Evolutionary conservation across 2,329 filamentous ascomycete genomes (phyloP).

Genomic region (Talaromyces albobiverticillius): DNA sequence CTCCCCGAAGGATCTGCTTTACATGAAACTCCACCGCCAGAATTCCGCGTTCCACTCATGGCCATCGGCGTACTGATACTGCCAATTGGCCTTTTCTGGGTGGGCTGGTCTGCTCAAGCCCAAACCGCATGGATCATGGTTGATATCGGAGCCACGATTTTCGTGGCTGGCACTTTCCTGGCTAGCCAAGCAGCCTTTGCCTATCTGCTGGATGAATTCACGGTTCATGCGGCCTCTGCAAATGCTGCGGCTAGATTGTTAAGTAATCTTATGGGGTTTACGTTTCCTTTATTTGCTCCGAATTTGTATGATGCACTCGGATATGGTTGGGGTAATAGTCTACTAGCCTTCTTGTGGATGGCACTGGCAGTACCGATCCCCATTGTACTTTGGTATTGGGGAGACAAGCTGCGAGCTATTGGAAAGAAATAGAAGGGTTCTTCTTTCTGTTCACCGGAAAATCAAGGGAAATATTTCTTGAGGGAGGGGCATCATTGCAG

Average conservation of each 20-base stretch:
- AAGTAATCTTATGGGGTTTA: slow-evolving; percentile 55
- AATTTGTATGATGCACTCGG: slow-evolving; percentile 48
- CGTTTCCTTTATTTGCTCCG: slow-evolving; percentile 60
- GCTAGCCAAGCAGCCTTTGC: slow-evolving; percentile 53
- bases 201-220: slow-evolving; percentile 59
- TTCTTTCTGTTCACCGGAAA: not conserved
- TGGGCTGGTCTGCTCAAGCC: slow-evolving; percentile 57
- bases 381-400: slow-evolving; percentile 33
- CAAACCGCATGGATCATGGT: slow-evolving; percentile 58
- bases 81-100: slow-evolving; percentile 56
- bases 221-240: slow-evolving; percentile 47
- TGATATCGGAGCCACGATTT: slow-evolving; percentile 57
- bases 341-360: slow-evolving; percentile 56
- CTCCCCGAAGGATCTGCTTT: slow-evolving; percentile 3
- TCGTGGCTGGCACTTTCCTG: slow-evolving; percentile 45
- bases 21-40: slow-evolving; percentile 42
- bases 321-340: slow-evolving; percentile 51
- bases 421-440: slow-evolving; percentile 1
- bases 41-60: slow-evolving; percentile 54
- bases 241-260: slow-evolving; percentile 56
- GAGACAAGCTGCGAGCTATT: slow-evolving; percentile 24
- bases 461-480: not conserved
- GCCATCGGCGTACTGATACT: slow-evolving; percentile 53
- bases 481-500: not conserved
- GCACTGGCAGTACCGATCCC: slow-evolving; percentile 42